Conservation (phyloP, 352 stramenopile genomes). For the Globisporangium megalacanthum region DNA sequence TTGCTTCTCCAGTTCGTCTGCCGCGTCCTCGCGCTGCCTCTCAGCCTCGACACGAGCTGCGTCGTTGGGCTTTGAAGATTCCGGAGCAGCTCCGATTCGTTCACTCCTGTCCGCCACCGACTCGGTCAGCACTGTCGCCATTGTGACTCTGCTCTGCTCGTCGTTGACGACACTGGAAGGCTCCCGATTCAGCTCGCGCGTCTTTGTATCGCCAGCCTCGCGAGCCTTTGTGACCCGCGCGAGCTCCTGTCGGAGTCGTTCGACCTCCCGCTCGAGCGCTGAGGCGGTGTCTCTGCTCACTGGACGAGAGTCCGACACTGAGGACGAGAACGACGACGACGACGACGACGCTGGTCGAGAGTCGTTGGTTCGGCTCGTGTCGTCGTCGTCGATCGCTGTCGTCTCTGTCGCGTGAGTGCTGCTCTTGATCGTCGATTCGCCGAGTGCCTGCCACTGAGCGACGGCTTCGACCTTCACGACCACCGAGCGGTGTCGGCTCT, state of each 20-base stretch:
- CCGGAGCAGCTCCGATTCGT: not conserved
- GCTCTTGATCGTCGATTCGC: constrained; percentile 14
- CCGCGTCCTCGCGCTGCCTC: constrained; percentile 11
- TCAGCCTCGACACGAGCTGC: not conserved
- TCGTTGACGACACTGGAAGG: too few species aligned
- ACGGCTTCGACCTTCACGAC: constrained; percentile 45
- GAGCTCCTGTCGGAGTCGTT: constrained; percentile 24
- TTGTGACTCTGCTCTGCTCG: not conserved
- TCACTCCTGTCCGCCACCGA: too few species aligned
- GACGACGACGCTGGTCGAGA: constrained; percentile 8
- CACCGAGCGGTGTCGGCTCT: constrained; percentile 37
- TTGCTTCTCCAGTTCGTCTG: constrained; percentile 13
- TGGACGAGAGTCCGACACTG: not conserved
- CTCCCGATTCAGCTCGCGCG: not conserved
- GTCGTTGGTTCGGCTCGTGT: constrained; percentile 1
- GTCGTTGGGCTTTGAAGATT: not conserved
- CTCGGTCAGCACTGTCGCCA: too few species aligned
- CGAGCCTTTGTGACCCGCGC: not conserved
- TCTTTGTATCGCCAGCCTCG: not conserved
- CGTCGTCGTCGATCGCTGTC: not conserved
- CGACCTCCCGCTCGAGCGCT: constrained; percentile 24
- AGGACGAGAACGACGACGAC: not conserved
- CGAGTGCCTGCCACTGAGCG: constrained; percentile 43
- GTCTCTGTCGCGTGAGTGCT: not conserved
- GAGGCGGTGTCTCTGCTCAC: not conserved